These are phyloP conservation scores for Penicillium cosmopolitanum DNA, from an alignment of 495 filamentous ascomycete species.

Conservation along the genomic window DNA sequence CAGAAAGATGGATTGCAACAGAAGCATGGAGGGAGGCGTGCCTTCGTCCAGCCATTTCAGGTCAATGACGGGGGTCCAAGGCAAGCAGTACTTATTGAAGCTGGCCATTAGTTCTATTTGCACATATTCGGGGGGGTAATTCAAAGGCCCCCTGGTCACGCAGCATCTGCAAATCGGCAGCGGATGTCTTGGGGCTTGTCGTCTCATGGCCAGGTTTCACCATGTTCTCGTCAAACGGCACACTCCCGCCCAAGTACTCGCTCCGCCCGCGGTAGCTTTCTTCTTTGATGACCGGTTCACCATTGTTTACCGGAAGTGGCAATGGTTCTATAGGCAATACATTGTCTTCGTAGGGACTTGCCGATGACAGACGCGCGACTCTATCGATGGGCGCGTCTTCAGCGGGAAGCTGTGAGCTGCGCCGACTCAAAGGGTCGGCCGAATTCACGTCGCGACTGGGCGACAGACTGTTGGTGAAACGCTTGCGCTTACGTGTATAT, in stretches of 20 bases:
- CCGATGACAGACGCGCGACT: constrained; percentile 9
- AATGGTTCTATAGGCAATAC: constrained; percentile 3
- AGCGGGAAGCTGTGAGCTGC: constrained; percentile 25
- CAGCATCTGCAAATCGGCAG: constrained; percentile 30
- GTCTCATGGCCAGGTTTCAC: constrained; percentile 34
- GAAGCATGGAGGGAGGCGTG: constrained; percentile 31
- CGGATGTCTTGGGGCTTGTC: constrained; percentile 31
- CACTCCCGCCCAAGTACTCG: constrained; percentile 34
- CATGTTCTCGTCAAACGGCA: constrained; percentile 40
- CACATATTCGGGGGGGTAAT: constrained; percentile 29
- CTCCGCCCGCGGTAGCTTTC: constrained; percentile 37
- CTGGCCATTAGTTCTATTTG: constrained; percentile 32
- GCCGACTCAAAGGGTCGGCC: constrained; percentile 26
- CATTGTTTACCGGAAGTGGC: constrained; percentile 11
- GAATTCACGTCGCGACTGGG: constrained; percentile 19
- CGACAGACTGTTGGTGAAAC: constrained; percentile 36
- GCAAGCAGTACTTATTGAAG: constrained; percentile 31
- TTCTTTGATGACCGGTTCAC: constrained; percentile 30
- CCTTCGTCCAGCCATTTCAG: constrained; percentile 31
- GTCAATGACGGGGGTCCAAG: constrained; percentile 35
- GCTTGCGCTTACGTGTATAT: constrained; percentile 35
- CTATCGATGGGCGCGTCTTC: constrained; percentile 20
- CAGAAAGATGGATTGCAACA: constrained; percentile 31
- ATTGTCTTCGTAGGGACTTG: constrained; percentile 9
- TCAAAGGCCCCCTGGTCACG: constrained; percentile 35